Evolutionary conservation across 129 eudicot species (phyloP).

Genomic region (Calendula officinalis): DNA sequence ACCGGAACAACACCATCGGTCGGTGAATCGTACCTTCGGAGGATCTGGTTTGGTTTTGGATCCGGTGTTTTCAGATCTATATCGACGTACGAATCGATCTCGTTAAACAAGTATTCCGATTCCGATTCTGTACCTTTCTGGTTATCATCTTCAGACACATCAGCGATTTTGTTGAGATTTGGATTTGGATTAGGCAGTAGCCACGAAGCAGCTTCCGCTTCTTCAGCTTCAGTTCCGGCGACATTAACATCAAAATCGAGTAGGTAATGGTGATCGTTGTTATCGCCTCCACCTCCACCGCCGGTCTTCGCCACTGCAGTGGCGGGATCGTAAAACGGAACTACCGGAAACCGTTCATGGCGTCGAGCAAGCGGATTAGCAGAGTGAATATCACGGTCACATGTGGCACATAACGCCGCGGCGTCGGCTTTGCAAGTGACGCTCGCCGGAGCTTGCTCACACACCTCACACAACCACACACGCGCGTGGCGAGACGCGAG

Average conservation of each 20-base stretch:
- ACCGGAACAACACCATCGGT: constrained; percentile 86
- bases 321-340: constrained; percentile 57
- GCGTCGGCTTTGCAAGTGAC: constrained; percentile 96
- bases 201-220: constrained; percentile 88
- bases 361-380: constrained; percentile 85
- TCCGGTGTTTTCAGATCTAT: constrained; percentile 49
- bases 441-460: constrained; percentile 79
- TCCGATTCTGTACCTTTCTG: constrained; percentile 24
- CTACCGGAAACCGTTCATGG: constrained; percentile 75
- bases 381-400: constrained; percentile 78
- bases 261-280: constrained; percentile 12
- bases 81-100: constrained; percentile 59
- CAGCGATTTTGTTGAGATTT: constrained; percentile 12
- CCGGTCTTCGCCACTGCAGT: constrained; percentile 26
- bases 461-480: constrained; percentile 87
- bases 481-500: constrained; percentile 91
- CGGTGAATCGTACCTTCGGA: constrained; percentile 29
- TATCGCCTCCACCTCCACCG: constrained; percentile 19
- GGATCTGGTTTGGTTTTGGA: constrained; percentile 35
- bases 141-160: constrained; percentile 24
- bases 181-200: constrained; percentile 51
- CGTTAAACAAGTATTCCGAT: constrained; percentile 53
- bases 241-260: constrained; percentile 31
- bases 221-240: constrained; percentile 49
- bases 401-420: constrained; percentile 63